Percentiles rank a stretch among this genome's conserved stretches.
Conservation (phyloP, 108 stramenopile genomes). For the Asterionellopsis glacialis region DNA sequence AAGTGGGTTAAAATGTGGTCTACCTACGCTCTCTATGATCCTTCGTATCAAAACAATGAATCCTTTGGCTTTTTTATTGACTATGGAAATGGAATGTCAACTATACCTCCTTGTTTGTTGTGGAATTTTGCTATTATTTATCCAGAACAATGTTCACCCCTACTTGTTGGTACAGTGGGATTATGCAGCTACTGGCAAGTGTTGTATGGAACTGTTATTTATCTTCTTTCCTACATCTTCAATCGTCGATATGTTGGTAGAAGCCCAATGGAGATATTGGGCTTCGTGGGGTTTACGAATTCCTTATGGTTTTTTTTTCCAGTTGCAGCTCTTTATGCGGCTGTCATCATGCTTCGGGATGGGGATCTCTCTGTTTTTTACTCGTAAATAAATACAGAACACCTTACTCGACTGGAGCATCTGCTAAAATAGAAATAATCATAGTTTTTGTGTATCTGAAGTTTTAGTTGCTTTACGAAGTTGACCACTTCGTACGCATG, state of each 20-base stretch:
- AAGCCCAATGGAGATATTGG: conserved; percentile 34
- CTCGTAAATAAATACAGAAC: background rate
- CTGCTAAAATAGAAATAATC: no score
- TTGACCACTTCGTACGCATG: no score
- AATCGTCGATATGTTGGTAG: conserved; percentile 62
- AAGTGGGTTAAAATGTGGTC: conserved; percentile 77
- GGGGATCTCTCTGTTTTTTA: conserved; percentile 50
- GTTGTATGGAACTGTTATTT: conserved; percentile 78
- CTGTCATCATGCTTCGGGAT: conserved; percentile 54
- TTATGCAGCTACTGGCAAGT: conserved; percentile 73
- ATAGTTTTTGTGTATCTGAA: no score
- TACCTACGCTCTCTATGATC: conserved; percentile 76
- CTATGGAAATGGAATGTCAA: conserved; percentile 79
- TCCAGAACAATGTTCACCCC: conserved; percentile 27
- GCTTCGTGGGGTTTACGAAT: conserved; percentile 75
- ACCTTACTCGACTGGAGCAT: no score
- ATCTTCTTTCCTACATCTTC: conserved; percentile 60
- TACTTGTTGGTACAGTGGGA: conserved; percentile 54
- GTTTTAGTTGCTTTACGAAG: no score
- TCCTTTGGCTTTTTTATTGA: conserved; percentile 86
- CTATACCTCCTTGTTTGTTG: conserved; percentile 64
- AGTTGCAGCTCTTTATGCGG: conserved; percentile 49
- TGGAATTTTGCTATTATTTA: conserved; percentile 63
- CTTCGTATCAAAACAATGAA: conserved; percentile 80
- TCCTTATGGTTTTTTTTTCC: conserved; percentile 77